Conservation (phyloP, 2,329 filamentous ascomycete species). For the Xylariaceae sp. region DNA sequence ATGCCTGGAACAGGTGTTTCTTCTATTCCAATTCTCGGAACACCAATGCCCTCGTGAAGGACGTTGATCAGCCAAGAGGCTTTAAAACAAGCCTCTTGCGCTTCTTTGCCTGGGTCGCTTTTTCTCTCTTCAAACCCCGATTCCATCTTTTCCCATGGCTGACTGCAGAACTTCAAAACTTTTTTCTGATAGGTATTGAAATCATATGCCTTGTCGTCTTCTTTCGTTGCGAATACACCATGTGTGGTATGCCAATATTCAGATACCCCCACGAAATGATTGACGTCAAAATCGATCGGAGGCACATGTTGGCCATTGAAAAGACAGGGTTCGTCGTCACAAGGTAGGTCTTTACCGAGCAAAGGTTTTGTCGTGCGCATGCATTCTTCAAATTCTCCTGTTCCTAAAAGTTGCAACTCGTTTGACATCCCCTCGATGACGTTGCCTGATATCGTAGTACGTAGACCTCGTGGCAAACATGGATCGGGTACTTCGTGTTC, state of each 20-base stretch:
- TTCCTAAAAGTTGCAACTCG: slow-evolving; percentile 67
- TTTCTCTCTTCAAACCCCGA: slow-evolving; percentile 62
- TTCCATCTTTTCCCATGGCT: slow-evolving; percentile 77
- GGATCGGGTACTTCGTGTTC: slow-evolving; percentile 78
- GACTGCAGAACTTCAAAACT: slow-evolving; percentile 80
- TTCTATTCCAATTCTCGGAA: slow-evolving; percentile 82
- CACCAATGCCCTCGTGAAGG: slow-evolving; percentile 90
- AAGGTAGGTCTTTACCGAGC: slow-evolving; percentile 84
- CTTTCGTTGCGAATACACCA: slow-evolving; percentile 78
- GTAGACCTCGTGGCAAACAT: slow-evolving; percentile 78
- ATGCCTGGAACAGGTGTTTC: slow-evolving; percentile 49
- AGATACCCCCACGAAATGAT: slow-evolving; percentile 96
- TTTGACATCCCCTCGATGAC: slow-evolving; percentile 40
- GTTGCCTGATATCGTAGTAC: slow-evolving; percentile 70
- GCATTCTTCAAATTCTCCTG: slow-evolving; percentile 84
- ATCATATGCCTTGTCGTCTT: slow-evolving; percentile 77
- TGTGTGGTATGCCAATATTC: slow-evolving; percentile 99
- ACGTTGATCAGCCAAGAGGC: slow-evolving; percentile 97
- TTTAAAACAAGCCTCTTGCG: slow-evolving; percentile 92
- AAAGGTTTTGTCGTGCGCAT: slow-evolving; percentile 78
- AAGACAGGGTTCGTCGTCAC: slow-evolving; percentile 78
- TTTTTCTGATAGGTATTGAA: slow-evolving; percentile 83
- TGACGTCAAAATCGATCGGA: slow-evolving; percentile 93
- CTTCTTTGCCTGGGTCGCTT: slow-evolving; percentile 75
- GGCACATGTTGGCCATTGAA: slow-evolving; percentile 90